Evolutionary conservation across 2,329 filamentous ascomycete genomes (phyloP), one percentile per base, ranked within the genome.

Genomic region (Trichoderma sp.): DNA sequence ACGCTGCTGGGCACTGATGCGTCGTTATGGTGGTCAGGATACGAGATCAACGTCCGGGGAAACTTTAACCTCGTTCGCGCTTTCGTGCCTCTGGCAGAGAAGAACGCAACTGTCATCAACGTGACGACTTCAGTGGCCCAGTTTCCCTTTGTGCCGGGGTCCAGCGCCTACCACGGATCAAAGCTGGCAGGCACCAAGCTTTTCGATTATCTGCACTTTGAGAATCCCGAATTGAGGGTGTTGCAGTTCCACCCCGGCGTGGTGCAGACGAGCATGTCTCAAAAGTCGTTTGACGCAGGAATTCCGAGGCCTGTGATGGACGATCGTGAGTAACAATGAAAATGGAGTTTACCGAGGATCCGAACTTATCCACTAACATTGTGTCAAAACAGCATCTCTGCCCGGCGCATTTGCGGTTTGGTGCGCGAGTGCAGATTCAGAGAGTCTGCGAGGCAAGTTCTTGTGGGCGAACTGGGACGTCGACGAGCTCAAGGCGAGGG

Each of bases 381-480:
- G 7, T 26, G 24, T 13, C 0, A 1, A 28, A 81, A 1, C 30
- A 67, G 65, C 65, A 32, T 52, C 49, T 8, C 24, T 67, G 2
- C 65, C 65, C 4, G 81, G 75, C 0, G 74, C 80, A 68, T 85
- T 85, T 71, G 69, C 75, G 3, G 77, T 84, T 6, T 85, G 83
- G 83, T 73, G 81, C 30, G 77, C 80, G 0, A 81, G 78, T 30
- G 71, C 79, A 1, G 82, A 86, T 70, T 83, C 84, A 0, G 73
- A 70, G 6, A 85, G 86, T 70, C 72, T 86, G 30, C 82, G 79
- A 51, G 77, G 80, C 3, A 82, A 81, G 58, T 81, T 82, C 26
- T 72, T 85, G 0, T 86, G 82, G 81, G 78, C 80, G 13, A 82
- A 83, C 26, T 86, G 83, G 84, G 85, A 86, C 73, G 79, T 85